These are phyloP conservation scores for Saccharomycopsis sp. DNA, from an alignment of 805 yeast genomes.

Conservation along the genomic window DNA sequence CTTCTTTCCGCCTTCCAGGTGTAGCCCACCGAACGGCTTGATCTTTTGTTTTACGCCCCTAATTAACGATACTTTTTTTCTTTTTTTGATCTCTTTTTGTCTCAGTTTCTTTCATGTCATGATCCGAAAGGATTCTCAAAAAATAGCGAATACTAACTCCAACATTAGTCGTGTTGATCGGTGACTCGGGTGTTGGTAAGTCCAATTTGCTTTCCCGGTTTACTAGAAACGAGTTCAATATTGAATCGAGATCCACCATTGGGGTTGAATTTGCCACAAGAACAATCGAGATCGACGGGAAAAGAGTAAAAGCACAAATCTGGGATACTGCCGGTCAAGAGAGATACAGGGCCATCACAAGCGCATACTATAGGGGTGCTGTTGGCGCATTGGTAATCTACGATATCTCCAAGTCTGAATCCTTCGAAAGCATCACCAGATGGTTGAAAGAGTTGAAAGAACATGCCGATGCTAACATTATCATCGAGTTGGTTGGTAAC, in stretches of 20 bases:
- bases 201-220: slow-evolving; percentile 89
- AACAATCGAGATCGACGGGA: slow-evolving; percentile 81
- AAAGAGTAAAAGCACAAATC: slow-evolving; percentile 80
- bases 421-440: slow-evolving; percentile 77
- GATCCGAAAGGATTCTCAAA: background rate
- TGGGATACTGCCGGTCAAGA: slow-evolving; percentile 99
- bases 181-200: slow-evolving; percentile 96
- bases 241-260: slow-evolving; percentile 89
- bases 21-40: too few species aligned
- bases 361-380: slow-evolving; percentile 96
- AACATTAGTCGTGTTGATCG: slow-evolving; percentile 75
- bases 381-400: slow-evolving; percentile 95
- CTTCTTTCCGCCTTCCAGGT: too few species aligned
- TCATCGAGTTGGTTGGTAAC: slow-evolving; percentile 89
- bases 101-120: slow-evolving; percentile 2
- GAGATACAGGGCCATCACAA: slow-evolving; percentile 94
- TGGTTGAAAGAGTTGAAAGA: slow-evolving; percentile 89
- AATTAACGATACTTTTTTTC: too few species aligned
- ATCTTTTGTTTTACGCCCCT: background rate
- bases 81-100: background rate
- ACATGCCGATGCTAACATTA: slow-evolving; percentile 91
- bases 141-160: slow-evolving; percentile 10
- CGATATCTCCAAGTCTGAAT: slow-evolving; percentile 86
- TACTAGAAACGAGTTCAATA: slow-evolving; percentile 91
- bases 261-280: slow-evolving; percentile 98